Percentiles rank a stretch among this genome's conserved stretches.
Conservation (phyloP, 1,284 basidiomycete species). For the Sanghuangporus weigelae region DNA sequence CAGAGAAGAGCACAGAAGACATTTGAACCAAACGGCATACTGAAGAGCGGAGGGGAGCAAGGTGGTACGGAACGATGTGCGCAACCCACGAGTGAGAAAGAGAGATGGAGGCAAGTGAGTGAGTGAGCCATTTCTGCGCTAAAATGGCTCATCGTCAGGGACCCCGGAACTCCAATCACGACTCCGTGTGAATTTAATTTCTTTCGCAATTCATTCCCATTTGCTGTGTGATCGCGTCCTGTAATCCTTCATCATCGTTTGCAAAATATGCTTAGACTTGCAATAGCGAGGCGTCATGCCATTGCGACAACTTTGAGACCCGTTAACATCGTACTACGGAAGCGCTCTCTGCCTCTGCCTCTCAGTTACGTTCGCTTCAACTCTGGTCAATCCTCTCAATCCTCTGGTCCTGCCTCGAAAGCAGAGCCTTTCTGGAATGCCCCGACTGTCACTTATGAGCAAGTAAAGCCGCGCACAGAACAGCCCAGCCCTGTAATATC, state of each 20-base stretch:
- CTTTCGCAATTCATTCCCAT: background rate
- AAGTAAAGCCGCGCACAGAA: slow-evolving; percentile 79
- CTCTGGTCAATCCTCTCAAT: slow-evolving; percentile 27
- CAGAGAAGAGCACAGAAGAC: too few relatives aligned
- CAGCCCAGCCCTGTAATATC: slow-evolving; percentile 67
- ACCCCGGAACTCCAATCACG: background rate
- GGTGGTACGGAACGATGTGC: background rate
- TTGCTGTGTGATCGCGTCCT: background rate
- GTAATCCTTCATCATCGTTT: background rate
- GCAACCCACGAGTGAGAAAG: background rate
- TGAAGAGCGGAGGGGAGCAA: background rate
- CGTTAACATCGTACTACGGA: background rate
- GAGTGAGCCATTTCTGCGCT: background rate
- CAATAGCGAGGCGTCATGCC: slow-evolving; percentile 3
- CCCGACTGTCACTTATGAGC: slow-evolving; percentile 70
- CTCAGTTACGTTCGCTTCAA: background rate
- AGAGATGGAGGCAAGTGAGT: background rate
- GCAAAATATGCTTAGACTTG: slow-evolving; percentile 11
- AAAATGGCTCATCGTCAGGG: background rate
- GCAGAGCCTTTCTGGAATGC: slow-evolving; percentile 58
- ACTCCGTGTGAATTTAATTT: background rate
- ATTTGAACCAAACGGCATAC: background rate
- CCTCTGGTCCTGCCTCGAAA: slow-evolving; percentile 20
- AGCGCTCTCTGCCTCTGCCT: background rate
- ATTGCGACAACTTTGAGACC: background rate